Evolutionary conservation across 192 early-diverging fungal species (phyloP), one percentile per base, ranked within the genome.

Genomic region (Coemansia sp.): DNA sequence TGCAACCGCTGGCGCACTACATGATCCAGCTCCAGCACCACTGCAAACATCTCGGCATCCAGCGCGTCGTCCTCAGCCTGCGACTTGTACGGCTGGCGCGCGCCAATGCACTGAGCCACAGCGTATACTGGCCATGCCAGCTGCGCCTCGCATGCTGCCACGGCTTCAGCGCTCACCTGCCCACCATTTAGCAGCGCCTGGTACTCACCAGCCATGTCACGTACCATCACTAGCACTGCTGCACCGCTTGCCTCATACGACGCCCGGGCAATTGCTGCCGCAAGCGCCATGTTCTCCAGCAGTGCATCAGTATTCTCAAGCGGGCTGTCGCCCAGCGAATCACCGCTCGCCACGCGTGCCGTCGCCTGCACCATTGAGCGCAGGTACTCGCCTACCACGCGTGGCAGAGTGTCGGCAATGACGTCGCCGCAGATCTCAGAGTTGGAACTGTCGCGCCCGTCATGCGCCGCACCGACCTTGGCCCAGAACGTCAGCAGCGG

Each of bases 401-500:
- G 58, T 24, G 78, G 68, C 27, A 83, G 57, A 10, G 69, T 66
- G 11, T 44, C 44, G 0, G 72, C 42, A 7, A 81, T 72, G 40
- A 75, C 65, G 50, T 74, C 78, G 17, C 71, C 72, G 1, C 67
- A 65, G 3, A 69, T 60, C 29, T 59, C 65, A 0, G 56, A 8
- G 50, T 71, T 68, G 27, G 18, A 11, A 56, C 55, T 60, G 56
- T 82, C 71, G 32, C 73, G 66, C 52, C 68, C 34, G 40, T 79
- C 80, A 56, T 74, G 81, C n/a, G 82, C 72, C 34, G 73, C 67
- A 8, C 81, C 83, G 52, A 93, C 89, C 70, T 91, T 93, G 21
- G 89, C 87, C 93, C 93, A 95, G 65, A 95, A 95, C 9, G 83
- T 85, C 58, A 94, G 71, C 32, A 94, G 62, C 56, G 92, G 92